These are phyloP conservation scores for Gomphus bonarii DNA, from an alignment of 1,284 basidiomycete genomes.

Conservation along the genomic window DNA sequence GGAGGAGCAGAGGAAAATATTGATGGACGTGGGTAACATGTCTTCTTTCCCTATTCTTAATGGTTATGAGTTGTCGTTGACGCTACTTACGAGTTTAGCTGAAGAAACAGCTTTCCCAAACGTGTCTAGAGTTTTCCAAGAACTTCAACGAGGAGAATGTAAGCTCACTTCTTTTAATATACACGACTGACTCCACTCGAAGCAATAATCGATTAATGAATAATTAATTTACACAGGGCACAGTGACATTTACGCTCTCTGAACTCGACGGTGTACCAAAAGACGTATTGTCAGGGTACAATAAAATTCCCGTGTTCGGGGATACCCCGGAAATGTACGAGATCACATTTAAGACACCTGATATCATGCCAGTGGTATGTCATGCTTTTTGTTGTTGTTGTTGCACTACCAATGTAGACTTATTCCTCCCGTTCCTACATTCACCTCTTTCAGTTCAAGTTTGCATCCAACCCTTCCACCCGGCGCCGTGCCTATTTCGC, in stretches of 20 bases:
- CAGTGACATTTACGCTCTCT: constrained; percentile 53
- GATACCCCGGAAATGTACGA: constrained; percentile 49
- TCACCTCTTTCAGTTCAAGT: constrained; percentile 50
- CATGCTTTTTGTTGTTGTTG: not conserved
- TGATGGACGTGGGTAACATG: constrained; percentile 32
- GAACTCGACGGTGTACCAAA: constrained; percentile 71
- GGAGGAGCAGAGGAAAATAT: constrained; percentile 44
- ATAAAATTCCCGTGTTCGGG: constrained; percentile 40
- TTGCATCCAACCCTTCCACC: constrained; percentile 57
- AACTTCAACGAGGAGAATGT: constrained; percentile 83
- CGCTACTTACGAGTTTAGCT: constrained; percentile 12
- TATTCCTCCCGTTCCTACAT: not conserved
- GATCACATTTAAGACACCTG: constrained; percentile 63
- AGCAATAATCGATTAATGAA: too few species aligned
- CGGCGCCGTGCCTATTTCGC: constrained; percentile 54
- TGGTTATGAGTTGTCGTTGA: too few species aligned
- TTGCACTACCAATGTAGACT: not conserved
- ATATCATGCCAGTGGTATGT: constrained; percentile 67
- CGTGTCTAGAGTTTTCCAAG: constrained; percentile 65
- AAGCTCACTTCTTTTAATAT: constrained; percentile 9
- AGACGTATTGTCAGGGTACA: constrained; percentile 68
- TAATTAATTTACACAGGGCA: constrained; percentile 35
- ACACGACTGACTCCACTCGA: not conserved
- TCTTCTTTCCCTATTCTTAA: not conserved
- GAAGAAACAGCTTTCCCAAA: constrained; percentile 48